Conservation (phyloP, 176 grass and related monocot species). For the Leersia perrieri region DNA sequence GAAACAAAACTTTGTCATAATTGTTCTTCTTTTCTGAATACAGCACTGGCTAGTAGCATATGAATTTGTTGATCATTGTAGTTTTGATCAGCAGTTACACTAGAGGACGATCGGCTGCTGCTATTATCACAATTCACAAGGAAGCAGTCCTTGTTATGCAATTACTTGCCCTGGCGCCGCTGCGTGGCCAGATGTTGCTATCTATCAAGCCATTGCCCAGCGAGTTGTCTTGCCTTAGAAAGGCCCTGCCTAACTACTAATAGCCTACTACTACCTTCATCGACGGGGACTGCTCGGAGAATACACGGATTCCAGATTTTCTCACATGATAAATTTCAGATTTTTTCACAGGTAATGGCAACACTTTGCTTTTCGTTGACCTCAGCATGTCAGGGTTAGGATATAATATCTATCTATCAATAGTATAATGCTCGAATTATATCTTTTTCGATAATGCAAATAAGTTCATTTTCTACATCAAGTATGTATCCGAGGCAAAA, state of each 20-base stretch:
- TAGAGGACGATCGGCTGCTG: background rate
- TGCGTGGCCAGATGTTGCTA: slow-evolving; percentile 29
- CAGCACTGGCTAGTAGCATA: background rate
- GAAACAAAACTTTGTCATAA: background rate
- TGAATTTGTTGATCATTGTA: background rate
- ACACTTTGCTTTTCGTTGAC: background rate
- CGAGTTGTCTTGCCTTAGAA: slow-evolving; percentile 23
- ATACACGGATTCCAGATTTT: background rate
- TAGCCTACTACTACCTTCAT: background rate
- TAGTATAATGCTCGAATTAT: background rate
- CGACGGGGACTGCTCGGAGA: slow-evolving; percentile 17
- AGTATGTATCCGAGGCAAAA: too few species aligned
- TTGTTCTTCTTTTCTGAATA: background rate
- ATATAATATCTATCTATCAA: background rate
- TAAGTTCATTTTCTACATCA: background rate
- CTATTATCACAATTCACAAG: background rate
- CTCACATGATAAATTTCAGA: background rate
- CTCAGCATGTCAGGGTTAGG: background rate
- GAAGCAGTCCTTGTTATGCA: slow-evolving; percentile 3
- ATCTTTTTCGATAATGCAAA: background rate
- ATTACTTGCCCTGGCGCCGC: background rate
- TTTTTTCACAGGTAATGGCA: background rate
- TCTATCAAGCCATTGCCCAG: slow-evolving; percentile 24
- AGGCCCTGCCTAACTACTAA: slow-evolving; percentile 33
- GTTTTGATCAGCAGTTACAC: background rate